Base-by-base conservation (phyloP, 352 stramenopile species). In the Elongisporangium prolatum region DNA sequence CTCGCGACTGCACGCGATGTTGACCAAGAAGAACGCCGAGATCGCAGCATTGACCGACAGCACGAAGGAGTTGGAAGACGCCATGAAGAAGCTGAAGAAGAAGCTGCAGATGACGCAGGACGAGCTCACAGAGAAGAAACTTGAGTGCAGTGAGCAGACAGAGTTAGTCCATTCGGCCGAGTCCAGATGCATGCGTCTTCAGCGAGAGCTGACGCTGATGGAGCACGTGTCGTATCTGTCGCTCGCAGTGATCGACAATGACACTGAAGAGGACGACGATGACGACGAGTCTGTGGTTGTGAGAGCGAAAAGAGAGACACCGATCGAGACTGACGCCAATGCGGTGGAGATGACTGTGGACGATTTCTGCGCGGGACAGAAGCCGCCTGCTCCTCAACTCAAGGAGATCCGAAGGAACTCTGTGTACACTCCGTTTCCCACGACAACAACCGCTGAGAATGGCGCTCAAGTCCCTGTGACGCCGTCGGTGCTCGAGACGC, bases 141-240 rank as follows among this genome's bases (percentile, higher is more conserved):
- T 75, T 16, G 77, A 81, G 50, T 75, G 70, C 50, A 82, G 80
- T 59, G 64, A 63, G 48, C 64, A 90, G 48, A 72, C 69, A 10
- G 84, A 93, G 50, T 47, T 73, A 28, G 60, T 93, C 34, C 67
- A 92, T 4, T 86, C 84, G 3, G 75, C 72, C 2, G 71, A 89
- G 49, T 74, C 82, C 2, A 83, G 79, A n/a, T 88, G 73, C 59
- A 82, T 69, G 11, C 80, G 84, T 0, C 52, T 95, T 21, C 74
- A 95, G 52, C 81, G 84, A 9, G 84, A 95, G 56, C 67, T 92
- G 1, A 60, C 79, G 53, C 71, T 93, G 40, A 71, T 95, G 48
- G 80, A 93, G 44, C 78, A 91, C 34, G 79, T 92, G 24, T 84
- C 80, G 1, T 90, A 89, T 50, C 74, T 91, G 28, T 84, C 80